A percentile compares a stretch with the other conserved stretches of the same genome.
Conservation (phyloP, 2,329 filamentous ascomycete genomes). For the Xylariaceae sp. region DNA sequence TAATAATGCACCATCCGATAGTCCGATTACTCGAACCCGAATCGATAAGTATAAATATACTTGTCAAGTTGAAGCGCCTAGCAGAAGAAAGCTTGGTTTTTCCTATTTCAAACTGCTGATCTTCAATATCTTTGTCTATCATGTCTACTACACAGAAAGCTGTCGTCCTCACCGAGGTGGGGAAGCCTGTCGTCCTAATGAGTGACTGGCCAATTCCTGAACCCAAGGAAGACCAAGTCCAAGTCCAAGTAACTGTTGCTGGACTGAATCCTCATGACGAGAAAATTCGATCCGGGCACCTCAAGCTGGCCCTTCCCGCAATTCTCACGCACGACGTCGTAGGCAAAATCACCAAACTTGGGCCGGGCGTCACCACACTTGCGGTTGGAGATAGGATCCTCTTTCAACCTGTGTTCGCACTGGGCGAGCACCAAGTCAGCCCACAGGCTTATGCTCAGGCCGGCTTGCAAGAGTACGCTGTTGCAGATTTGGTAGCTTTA, state of each 20-base stretch:
- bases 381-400: slow-evolving; percentile 32
- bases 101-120: no score
- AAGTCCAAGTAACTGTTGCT: slow-evolving; percentile 34
- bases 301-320: slow-evolving; percentile 31
- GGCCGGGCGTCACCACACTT: slow-evolving; percentile 23
- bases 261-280: slow-evolving; percentile 35
- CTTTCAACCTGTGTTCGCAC: slow-evolving; percentile 19
- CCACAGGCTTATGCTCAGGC: no score
- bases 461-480: slow-evolving; percentile 38
- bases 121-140: no score
- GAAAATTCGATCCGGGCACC: slow-evolving; percentile 33
- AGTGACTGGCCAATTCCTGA: slow-evolving; percentile 25
- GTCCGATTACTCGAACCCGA: no score
- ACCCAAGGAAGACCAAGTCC: slow-evolving; percentile 32
- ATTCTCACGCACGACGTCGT: slow-evolving; percentile 34
- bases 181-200: slow-evolving; percentile 22
- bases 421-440: slow-evolving; percentile 6
- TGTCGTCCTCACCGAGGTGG: slow-evolving; percentile 23
- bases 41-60: no score
- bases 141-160: slow-evolving; percentile 22
- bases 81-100: no score
- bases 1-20: no score
- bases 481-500: slow-evolving; percentile 28
- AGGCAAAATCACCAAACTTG: slow-evolving; percentile 30
- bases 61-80: no score